A percentile compares a stretch with the other conserved stretches of the same genome.
These are phyloP conservation scores for Hypoxylon lenormandii DNA, from an alignment of 495 filamentous ascomycete species.

Conservation along the genomic window DNA sequence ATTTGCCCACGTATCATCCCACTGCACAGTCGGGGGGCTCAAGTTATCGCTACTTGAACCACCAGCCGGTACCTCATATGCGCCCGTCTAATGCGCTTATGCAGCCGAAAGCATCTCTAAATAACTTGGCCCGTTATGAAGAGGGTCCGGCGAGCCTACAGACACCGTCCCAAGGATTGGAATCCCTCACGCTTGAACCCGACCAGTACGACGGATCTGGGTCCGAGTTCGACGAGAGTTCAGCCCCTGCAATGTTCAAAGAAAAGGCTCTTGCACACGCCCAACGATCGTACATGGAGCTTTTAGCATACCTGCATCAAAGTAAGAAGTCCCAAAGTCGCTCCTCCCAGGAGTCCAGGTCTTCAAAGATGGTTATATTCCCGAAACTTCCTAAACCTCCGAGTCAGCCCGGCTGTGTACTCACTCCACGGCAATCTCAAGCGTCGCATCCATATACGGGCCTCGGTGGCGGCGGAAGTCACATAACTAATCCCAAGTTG, in stretches of 20 bases:
- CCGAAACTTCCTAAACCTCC: slow-evolving; percentile 59
- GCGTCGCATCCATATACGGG: slow-evolving; percentile 18
- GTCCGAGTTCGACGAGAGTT: slow-evolving; percentile 38
- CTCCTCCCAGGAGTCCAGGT: slow-evolving; percentile 39
- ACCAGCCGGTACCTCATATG: slow-evolving; percentile 38
- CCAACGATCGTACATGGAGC: slow-evolving; percentile 86
- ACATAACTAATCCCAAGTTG: slow-evolving; percentile 20
- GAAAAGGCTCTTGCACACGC: slow-evolving; percentile 87
- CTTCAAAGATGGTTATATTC: slow-evolving; percentile 61
- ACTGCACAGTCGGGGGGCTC: slow-evolving; percentile 28
- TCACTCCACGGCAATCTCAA: slow-evolving; percentile 27
- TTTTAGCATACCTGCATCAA: slow-evolving; percentile 79
- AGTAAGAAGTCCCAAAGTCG: slow-evolving; percentile 61
- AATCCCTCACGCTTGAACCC: slow-evolving; percentile 56
- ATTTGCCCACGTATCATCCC: slow-evolving; percentile 58
- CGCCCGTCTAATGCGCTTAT: slow-evolving; percentile 39
- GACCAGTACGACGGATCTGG: slow-evolving; percentile 27
- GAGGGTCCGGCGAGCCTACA: slow-evolving; percentile 36
- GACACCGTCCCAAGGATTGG: slow-evolving; percentile 52
- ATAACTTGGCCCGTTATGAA: slow-evolving; percentile 38
- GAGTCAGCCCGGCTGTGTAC: slow-evolving; percentile 29
- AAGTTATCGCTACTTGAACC: slow-evolving; percentile 32
- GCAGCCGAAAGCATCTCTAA: slow-evolving; percentile 39
- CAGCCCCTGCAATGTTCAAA: slow-evolving; percentile 72
- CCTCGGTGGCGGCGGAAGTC: slow-evolving; percentile 2